Conservation (phyloP, 257 asterid species). For the Salvia hispanica region DNA sequence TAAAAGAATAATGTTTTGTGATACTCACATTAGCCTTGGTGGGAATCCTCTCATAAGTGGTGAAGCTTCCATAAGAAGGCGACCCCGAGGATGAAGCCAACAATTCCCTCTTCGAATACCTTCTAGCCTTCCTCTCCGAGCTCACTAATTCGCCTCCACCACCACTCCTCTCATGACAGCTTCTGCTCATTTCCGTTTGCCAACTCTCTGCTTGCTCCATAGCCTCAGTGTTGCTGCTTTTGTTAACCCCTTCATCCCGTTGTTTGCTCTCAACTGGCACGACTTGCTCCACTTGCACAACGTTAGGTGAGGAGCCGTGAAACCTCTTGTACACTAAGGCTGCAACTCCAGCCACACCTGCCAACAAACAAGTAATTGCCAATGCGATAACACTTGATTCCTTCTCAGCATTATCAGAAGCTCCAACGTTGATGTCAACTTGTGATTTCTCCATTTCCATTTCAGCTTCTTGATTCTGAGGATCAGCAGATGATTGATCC, state of each 20-base stretch:
- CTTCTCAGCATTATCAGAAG: constrained; percentile 23
- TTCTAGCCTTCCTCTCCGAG: constrained; percentile 41
- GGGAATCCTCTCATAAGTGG: constrained; percentile 78
- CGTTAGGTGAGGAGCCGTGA: background rate
- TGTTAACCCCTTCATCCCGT: background rate
- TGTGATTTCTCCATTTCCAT: constrained; percentile 16
- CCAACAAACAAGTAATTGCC: constrained; percentile 36
- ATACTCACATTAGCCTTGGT: constrained; percentile 58
- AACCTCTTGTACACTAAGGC: constrained; percentile 32
- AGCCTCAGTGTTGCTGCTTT: background rate
- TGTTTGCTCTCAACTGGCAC: constrained; percentile 30
- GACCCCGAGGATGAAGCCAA: constrained; percentile 64
- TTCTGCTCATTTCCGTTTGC: constrained; percentile 76
- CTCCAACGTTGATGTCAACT: background rate
- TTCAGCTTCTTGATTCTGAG: constrained; percentile 26
- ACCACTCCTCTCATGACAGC: constrained; percentile 32
- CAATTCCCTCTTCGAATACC: constrained; percentile 56
- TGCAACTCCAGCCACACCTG: constrained; percentile 43
- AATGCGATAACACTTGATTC: constrained; percentile 16
- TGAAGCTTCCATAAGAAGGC: constrained; percentile 93
- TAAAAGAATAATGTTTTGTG: too few species aligned
- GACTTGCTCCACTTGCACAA: constrained; percentile 16
- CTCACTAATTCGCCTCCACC: constrained; percentile 54
- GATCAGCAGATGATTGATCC: constrained; percentile 17
- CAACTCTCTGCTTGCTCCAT: constrained; percentile 36